Evolutionary conservation across 1,284 basidiomycete species (phyloP).

Genomic region (Acaromyces ingoldii): DNA sequence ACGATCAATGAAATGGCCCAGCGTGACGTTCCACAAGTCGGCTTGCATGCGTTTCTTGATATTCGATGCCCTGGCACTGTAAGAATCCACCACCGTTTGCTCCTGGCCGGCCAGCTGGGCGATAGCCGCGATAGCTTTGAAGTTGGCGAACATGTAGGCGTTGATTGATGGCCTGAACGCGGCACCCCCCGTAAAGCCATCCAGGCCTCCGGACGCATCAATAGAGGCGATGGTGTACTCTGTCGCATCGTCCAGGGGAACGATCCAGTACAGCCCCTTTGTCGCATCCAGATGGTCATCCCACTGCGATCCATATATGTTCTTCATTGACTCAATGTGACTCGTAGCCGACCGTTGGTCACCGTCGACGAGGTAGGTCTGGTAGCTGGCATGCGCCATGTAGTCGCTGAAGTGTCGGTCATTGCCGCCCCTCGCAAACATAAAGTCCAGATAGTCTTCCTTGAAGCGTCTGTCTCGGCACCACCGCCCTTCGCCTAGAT

Average conservation of each 20-base stretch:
- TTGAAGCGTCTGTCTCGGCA: conserved; percentile 1
- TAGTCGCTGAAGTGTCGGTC: conserved; percentile 10
- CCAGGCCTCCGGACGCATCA: conserved; percentile 6
- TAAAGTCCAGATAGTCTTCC: conserved; percentile 6
- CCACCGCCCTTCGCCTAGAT: conserved; percentile 7
- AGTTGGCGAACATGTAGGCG: conserved; percentile 9
- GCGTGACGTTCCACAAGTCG: conserved; percentile 8
- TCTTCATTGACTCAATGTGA: conserved; percentile 3
- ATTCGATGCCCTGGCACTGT: neutral
- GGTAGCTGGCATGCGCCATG: conserved; percentile 6
- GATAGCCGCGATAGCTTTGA: conserved; percentile 4
- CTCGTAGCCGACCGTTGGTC: neutral
- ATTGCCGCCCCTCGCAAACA: conserved; percentile 5
- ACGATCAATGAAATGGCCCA: conserved; percentile 8
- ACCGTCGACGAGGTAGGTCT: conserved; percentile 6
- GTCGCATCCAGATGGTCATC: conserved; percentile 8
- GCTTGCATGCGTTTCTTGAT: conserved; percentile 9
- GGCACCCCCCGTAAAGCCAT: conserved; percentile 6
- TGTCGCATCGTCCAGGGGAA: conserved; percentile 9
- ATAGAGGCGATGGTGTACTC: conserved; percentile 11
- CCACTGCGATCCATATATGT: conserved; percentile 4
- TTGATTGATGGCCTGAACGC: conserved; percentile 12
- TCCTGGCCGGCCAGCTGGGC: conserved; percentile 3
- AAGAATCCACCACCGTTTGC: neutral
- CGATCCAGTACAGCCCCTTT: conserved; percentile 12